Evolutionary conservation across 768 basidiomycete genomes (phyloP).

Genomic region (Leccinum disarticulatum): DNA sequence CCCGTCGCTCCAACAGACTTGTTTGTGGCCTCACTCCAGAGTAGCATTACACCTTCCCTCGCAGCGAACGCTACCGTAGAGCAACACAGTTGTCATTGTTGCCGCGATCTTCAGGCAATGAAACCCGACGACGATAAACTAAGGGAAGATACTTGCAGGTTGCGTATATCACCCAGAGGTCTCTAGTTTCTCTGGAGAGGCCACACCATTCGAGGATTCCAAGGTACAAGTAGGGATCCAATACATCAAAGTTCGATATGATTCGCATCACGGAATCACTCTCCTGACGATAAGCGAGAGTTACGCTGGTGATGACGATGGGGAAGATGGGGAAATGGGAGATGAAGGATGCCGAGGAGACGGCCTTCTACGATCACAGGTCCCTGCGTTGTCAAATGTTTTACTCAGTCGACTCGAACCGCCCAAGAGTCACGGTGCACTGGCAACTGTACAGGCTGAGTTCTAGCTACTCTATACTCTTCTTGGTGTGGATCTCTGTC

Average conservation of each 20-base stretch:
- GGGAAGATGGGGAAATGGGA: conserved; percentile 60
- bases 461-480: conserved; percentile 77
- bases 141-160: conserved; percentile 80
- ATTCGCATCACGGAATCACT: neutral
- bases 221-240: conserved; percentile 70
- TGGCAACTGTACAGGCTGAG: conserved; percentile 80
- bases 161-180: neutral
- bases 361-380: conserved; percentile 76
- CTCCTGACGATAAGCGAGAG: conserved; percentile 43
- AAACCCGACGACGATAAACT: conserved; percentile 82
- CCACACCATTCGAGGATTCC: conserved; percentile 64
- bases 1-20: conserved; percentile 65
- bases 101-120: conserved; percentile 72
- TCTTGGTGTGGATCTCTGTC: conserved; percentile 84
- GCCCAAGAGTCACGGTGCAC: conserved; percentile 72
- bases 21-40: conserved; percentile 59
- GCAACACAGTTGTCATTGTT: conserved; percentile 73
- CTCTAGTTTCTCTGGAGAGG: conserved; percentile 52
- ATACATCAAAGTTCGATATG: conserved; percentile 58
- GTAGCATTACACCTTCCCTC: conserved; percentile 61
- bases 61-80: conserved; percentile 52
- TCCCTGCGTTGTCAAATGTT: conserved; percentile 75
- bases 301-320: conserved; percentile 69
- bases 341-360: conserved; percentile 69
- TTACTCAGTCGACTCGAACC: conserved; percentile 84